A percentile compares a stretch with the other conserved stretches of the same genome.
Conservation (phyloP, 768 basidiomycete species). For the Termitomyces heimii region DNA sequence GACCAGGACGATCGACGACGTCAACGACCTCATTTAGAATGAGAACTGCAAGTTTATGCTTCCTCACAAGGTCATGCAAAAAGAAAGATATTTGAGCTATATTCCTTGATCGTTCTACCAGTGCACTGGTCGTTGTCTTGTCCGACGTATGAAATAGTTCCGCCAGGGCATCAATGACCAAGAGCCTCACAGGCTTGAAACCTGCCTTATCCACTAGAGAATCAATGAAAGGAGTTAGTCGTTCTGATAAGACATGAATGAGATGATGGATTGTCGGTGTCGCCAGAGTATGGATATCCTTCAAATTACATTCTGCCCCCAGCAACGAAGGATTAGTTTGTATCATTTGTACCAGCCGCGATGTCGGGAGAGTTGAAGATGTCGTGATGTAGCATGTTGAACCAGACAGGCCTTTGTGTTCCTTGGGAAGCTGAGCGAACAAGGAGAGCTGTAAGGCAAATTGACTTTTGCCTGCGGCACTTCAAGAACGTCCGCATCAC, state of each 20-base stretch:
- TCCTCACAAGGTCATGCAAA: slow-evolving; percentile 66
- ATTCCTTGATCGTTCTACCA: slow-evolving; percentile 68
- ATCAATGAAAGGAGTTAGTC: slow-evolving; percentile 47
- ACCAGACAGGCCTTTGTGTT: slow-evolving; percentile 54
- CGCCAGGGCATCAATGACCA: slow-evolving; percentile 85
- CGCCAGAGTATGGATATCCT: slow-evolving; percentile 57
- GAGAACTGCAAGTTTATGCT: slow-evolving; percentile 63
- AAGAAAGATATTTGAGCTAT: slow-evolving; percentile 60
- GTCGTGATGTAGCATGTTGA: slow-evolving; percentile 77
- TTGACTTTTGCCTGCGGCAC: slow-evolving; percentile 94
- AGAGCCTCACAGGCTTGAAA: slow-evolving; percentile 60
- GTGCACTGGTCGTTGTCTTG: slow-evolving; percentile 52
- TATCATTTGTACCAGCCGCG: slow-evolving; percentile 62
- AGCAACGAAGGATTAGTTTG: slow-evolving; percentile 43
- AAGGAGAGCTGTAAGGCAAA: slow-evolving; percentile 81
- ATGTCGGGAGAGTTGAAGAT: slow-evolving; percentile 61
- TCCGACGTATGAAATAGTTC: slow-evolving; percentile 72
- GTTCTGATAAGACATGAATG: slow-evolving; percentile 45
- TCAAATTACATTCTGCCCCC: slow-evolving; percentile 36
- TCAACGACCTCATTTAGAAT: slow-evolving; percentile 90
- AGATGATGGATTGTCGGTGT: slow-evolving; percentile 50
- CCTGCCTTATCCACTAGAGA: slow-evolving; percentile 22
- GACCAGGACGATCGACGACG: slow-evolving; percentile 42
- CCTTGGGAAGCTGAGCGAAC: slow-evolving; percentile 62
- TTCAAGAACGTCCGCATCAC: slow-evolving; percentile 24